Percentiles rank a stretch among this genome's conserved stretches.
These are phyloP conservation scores for Penicillium sp. DNA, from an alignment of 2,329 filamentous ascomycete species.

Conservation along the genomic window DNA sequence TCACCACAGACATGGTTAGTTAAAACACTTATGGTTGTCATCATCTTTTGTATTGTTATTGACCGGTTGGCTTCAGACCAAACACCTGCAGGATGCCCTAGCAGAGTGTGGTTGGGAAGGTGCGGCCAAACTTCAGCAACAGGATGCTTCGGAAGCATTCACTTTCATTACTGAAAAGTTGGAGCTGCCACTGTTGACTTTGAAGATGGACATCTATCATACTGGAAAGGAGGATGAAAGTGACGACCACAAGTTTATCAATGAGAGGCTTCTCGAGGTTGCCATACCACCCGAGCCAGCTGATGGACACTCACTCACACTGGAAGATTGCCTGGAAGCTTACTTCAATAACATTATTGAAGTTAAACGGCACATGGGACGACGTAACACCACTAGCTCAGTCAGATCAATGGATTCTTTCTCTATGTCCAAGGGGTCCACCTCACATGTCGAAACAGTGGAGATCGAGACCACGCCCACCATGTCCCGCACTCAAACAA, in stretches of 20 bases:
- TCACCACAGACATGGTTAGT: slow-evolving; percentile 75
- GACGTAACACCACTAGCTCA: slow-evolving; percentile 57
- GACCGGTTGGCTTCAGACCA: slow-evolving; percentile 55
- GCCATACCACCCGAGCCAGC: slow-evolving; percentile 73
- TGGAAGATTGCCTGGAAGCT: slow-evolving; percentile 88
- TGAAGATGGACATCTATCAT: slow-evolving; percentile 94
- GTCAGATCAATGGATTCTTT: slow-evolving; percentile 34
- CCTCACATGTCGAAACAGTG: slow-evolving; percentile 43
- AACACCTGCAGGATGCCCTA: slow-evolving; percentile 76
- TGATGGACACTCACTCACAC: slow-evolving; percentile 67
- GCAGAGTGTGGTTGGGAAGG: slow-evolving; percentile 87
- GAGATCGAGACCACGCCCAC: slow-evolving; percentile 43
- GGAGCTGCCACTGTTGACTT: slow-evolving; percentile 78
- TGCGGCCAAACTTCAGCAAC: slow-evolving; percentile 72
- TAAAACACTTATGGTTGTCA: not conserved
- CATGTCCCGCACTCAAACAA: slow-evolving; percentile 30
- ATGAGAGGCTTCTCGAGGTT: slow-evolving; percentile 85
- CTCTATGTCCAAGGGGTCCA: slow-evolving; percentile 35
- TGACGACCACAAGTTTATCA: slow-evolving; percentile 92
- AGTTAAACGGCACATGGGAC: slow-evolving; percentile 71
- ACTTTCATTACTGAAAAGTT: slow-evolving; percentile 90
- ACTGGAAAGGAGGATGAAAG: slow-evolving; percentile 77
- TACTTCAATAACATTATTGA: slow-evolving; percentile 96
- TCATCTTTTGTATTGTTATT: slow-evolving; percentile 9
- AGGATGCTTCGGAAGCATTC: slow-evolving; percentile 95